Base-by-base conservation (phyloP, 805 yeast genomes). In the Wickerhamiella sorbophila region DNA sequence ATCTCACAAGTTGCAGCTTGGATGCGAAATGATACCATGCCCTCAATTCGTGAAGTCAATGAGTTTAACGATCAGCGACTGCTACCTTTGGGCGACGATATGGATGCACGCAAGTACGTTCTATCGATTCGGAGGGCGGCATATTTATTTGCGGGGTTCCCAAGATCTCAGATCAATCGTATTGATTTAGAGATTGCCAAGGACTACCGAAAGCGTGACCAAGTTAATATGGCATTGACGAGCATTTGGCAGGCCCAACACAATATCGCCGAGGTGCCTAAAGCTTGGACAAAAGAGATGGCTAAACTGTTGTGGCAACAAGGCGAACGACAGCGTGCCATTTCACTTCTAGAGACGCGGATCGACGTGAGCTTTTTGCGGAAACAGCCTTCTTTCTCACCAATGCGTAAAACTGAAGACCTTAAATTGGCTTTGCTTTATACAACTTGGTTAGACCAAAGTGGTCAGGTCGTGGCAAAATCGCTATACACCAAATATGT, bases 391-490 rank as follows among this genome's bases (percentile, higher is more conserved):
- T 24, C 31, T 3, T 39, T 36, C 36, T 40, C 37, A 17, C 39
- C 40, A 14, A 33, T 21, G 17, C 5, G 10, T 16, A 12, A 29
- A 4, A 18, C 50, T 10, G 51, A 55, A 16, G 52, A 47, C 8
- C 67, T 74, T 1, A 52, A 66, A 38, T 72, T 75, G n/a, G 80
- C 82, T 41, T 61, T 87, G 38, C 77, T 78, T 44, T 83, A 83
- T 54, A 83, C 95, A 0, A 74, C 77, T 48, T 91, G 97, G 97
- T 64, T 86, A 15, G 95, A 86, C 53, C 66, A 67, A 29, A 82
- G 95, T 0, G 87, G 85, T 39, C 87, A 83, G 54, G 79, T 86
- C 26, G 77, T 85, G 6, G 76, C 93, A 6, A 71, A 70, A 14
- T 77, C 76, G 29, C 80, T 91, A 31, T 71, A 80, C 17, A 70